Evolutionary conservation across 805 yeast species (phyloP).

Genomic region (Barnettozyma pratensis): DNA sequence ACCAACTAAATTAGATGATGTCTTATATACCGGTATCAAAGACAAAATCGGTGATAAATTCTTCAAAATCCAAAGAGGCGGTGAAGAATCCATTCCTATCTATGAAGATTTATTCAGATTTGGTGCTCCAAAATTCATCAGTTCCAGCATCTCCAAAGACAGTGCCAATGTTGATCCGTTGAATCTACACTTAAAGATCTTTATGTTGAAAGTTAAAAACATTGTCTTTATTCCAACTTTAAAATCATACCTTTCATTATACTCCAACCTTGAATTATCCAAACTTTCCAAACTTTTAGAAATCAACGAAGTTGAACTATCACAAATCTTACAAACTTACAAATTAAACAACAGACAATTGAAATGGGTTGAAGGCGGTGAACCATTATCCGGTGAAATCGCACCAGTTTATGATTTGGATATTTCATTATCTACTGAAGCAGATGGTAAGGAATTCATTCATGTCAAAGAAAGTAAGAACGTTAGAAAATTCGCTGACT

Average conservation of each 20-base stretch:
- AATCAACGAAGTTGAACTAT: constrained; percentile 29
- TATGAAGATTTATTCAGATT: constrained; percentile 42
- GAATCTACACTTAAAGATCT: constrained; percentile 37
- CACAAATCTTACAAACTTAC: constrained; percentile 36
- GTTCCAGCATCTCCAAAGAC: constrained; percentile 31
- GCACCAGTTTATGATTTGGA: constrained; percentile 40
- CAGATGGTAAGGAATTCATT: constrained; percentile 28
- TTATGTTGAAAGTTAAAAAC: constrained; percentile 36
- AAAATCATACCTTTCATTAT: constrained; percentile 40
- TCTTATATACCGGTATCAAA: constrained; percentile 36
- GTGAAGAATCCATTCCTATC: constrained; percentile 34
- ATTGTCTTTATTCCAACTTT: constrained; percentile 35
- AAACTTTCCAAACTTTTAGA: constrained; percentile 38
- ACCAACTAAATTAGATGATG: constrained; percentile 44
- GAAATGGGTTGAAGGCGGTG: constrained; percentile 38
- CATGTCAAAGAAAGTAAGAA: constrained; percentile 40
- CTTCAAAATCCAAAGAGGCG: constrained; percentile 36
- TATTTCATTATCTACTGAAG: constrained; percentile 35
- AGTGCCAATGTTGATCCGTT: constrained; percentile 34
- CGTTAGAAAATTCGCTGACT: constrained; percentile 43
- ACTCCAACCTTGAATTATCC: constrained; percentile 39
- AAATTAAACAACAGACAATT: constrained; percentile 42
- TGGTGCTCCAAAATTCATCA: constrained; percentile 46
- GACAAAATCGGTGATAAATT: constrained; percentile 45
- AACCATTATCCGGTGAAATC: constrained; percentile 36